Evolutionary conservation across 495 filamentous ascomycete species (phyloP), one percentile per base, ranked within the genome.

Genomic region (Cercophora sp.): DNA sequence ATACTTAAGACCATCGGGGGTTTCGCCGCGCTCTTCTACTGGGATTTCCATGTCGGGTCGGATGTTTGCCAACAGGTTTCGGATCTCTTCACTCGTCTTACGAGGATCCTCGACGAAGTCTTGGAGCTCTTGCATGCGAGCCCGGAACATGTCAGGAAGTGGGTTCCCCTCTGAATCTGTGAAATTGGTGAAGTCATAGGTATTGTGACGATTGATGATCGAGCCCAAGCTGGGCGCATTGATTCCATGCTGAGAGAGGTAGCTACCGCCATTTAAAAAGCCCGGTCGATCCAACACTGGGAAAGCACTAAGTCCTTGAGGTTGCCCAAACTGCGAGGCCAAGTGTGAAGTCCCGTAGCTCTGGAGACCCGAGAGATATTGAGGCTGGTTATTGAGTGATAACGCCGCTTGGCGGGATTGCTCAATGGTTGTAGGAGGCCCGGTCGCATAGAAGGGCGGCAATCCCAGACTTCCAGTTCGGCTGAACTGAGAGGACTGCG

Each of bases 21-120:
- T 93, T n/a, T 81, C 83, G 50, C 87, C 85, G 8, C 83, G 76
- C 47, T 84, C 76, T 51, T 83, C 77, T 20, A 72, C 72, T 0
- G 84, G 79, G 5, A 88, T 72, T 1, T 90, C 84, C 51, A 79
- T 77, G 60, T 90, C 88, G 11, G 87, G 85, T 25, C 85, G 80
- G 51, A 91, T 89, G 41, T 87, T 88, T 9, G 83, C 79, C 29
- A 91, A 68, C 10, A 91, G 62, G 8, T 80, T 70, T 51, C 85
- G 80, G 44, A 91, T 84, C 56, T 90, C 85, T 15, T 85, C 71
- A 32, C 74, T 64, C 2, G 77, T 81, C 48, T 83, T 78, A 19
- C 76, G 76, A 1, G 82, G 78, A 57, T 87, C 82, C 15, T 73
- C 65, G 5, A 73, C 64, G 51, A 68, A 66, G 39, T 75, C 71